phyloP scores from a whole-genome alignment of 2,329 filamentous ascomycete species.

The Hirsutella minnesotensis region DNA sequence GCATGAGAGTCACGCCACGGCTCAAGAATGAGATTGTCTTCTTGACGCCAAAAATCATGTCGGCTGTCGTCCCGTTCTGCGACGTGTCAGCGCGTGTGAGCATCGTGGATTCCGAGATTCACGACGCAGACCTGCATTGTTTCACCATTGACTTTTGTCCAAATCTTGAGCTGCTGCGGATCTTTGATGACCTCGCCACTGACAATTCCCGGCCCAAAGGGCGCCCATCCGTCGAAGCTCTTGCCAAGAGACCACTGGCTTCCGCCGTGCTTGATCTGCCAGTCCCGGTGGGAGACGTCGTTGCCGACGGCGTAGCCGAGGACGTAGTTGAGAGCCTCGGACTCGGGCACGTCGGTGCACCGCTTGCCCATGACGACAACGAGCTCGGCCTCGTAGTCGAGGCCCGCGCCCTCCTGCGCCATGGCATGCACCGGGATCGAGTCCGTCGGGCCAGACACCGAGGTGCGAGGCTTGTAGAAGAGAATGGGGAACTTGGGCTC shows the following conservation, averaged over 20 bases:
- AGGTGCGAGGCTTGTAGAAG: slow-evolving; percentile 52
- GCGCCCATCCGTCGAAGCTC: slow-evolving; percentile 66
- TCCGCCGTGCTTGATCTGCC: slow-evolving; percentile 57
- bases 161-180: slow-evolving; percentile 43
- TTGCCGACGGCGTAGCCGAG: slow-evolving; percentile 66
- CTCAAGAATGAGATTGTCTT: slow-evolving; percentile 48
- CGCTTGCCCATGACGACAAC: slow-evolving; percentile 60
- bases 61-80: slow-evolving; percentile 40
- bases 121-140: slow-evolving; percentile 33
- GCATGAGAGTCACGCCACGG: slow-evolving; percentile 49
- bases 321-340: slow-evolving; percentile 56
- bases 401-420: slow-evolving; percentile 51
- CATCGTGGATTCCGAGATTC: neutral
- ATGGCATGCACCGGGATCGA: slow-evolving; percentile 53
- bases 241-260: slow-evolving; percentile 64
- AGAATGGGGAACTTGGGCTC: slow-evolving; percentile 61
- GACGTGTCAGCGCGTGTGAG: slow-evolving; percentile 1
- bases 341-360: slow-evolving; percentile 52
- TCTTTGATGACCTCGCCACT: slow-evolving; percentile 40
- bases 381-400: slow-evolving; percentile 75
- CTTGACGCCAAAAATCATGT: slow-evolving; percentile 52
- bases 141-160: slow-evolving; percentile 47
- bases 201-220: slow-evolving; percentile 61
- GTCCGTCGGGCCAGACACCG: slow-evolving; percentile 52
- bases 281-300: slow-evolving; percentile 71